A percentile compares a stretch with the other conserved stretches of the same genome.
Conservation (phyloP, 2,329 filamentous ascomycete genomes). For the Graphium sp. region DNA sequence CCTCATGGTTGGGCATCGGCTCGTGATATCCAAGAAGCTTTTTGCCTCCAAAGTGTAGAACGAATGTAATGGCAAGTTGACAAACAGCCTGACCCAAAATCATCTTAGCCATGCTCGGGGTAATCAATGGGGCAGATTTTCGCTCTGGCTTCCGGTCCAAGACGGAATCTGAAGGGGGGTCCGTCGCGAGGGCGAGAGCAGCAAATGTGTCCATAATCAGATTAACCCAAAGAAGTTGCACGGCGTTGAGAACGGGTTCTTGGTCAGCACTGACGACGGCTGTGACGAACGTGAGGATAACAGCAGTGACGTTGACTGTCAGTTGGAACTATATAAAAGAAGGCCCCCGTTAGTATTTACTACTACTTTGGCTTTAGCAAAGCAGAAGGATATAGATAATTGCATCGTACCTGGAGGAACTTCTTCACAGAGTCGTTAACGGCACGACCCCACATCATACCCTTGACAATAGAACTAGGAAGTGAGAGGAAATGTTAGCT, state of each 20-base stretch:
- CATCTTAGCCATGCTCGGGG: slow-evolving; percentile 52
- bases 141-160: slow-evolving; percentile 26
- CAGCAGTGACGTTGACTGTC: slow-evolving; percentile 47
- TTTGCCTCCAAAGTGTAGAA: slow-evolving; percentile 43
- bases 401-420: slow-evolving; percentile 33
- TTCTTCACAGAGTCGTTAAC: slow-evolving; percentile 48
- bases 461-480: slow-evolving; percentile 29
- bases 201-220: slow-evolving; percentile 49
- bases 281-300: slow-evolving; percentile 40
- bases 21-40: slow-evolving; percentile 34
- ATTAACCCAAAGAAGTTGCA: slow-evolving; percentile 47
- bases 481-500: slow-evolving; percentile 1
- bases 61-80: slow-evolving; percentile 40
- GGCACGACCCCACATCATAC: slow-evolving; percentile 43
- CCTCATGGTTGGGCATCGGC: slow-evolving; percentile 20
- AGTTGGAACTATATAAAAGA: slow-evolving; percentile 30
- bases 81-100: slow-evolving; percentile 44
- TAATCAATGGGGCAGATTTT: slow-evolving; percentile 60
- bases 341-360: no score
- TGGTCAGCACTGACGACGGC: slow-evolving; percentile 32
- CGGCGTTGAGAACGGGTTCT: slow-evolving; percentile 38
- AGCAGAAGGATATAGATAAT: neutral
- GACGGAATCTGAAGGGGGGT: slow-evolving; percentile 14
- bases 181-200: slow-evolving; percentile 26
- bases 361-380: no score